Evolutionary conservation across 805 yeast genomes (phyloP).

Genomic region (Nakazawaea ernobii): DNA sequence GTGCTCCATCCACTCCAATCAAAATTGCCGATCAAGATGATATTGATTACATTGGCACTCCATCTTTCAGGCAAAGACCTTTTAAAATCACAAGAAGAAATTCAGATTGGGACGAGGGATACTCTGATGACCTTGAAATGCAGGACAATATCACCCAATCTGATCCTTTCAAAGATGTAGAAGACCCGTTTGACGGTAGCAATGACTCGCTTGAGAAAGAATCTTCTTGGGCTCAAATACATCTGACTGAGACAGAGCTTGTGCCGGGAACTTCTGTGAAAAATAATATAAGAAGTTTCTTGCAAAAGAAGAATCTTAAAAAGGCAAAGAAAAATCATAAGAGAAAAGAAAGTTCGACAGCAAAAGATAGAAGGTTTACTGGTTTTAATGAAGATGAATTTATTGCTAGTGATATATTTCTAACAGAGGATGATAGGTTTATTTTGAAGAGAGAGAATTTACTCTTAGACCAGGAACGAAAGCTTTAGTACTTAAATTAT

Average conservation of each 20-base stretch:
- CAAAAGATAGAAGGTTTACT: not conserved
- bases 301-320: not conserved
- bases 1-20: constrained; percentile 29
- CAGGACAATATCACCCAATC: not conserved
- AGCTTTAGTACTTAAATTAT: not conserved
- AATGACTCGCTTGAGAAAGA: too few species aligned
- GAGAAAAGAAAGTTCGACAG: not conserved
- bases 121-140: not conserved
- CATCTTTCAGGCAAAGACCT: not conserved
- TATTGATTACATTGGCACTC: not conserved
- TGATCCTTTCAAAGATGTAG: not conserved
- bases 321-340: not conserved
- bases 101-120: not conserved
- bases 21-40: not conserved
- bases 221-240: too few species aligned
- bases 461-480: not conserved
- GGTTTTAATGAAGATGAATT: constrained; percentile 3
- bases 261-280: not conserved
- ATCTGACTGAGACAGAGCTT: too few species aligned
- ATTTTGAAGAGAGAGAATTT: constrained; percentile 9
- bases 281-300: not conserved
- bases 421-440: constrained; percentile 15
- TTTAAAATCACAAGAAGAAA: not conserved
- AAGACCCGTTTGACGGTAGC: too few species aligned
- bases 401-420: constrained; percentile 11